Base-by-base conservation (phyloP, 345 rosid genomes). In the Abelmoschus esculentus region DNA sequence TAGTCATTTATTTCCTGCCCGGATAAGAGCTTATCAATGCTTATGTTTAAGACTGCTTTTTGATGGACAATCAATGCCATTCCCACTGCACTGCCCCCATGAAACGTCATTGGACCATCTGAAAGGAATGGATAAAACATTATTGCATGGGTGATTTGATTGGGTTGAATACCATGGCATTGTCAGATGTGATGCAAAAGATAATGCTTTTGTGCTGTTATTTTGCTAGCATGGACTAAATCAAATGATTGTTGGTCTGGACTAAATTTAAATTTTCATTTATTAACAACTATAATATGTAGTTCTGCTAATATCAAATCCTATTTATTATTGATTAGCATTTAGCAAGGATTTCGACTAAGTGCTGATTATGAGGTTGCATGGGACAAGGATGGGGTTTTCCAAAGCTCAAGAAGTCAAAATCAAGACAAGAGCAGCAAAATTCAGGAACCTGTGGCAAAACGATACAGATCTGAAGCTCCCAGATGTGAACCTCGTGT, bases 331-430 rank as follows among this genome's bases (percentile, higher is more conserved):
- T 67, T 77, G 66, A 56, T 77, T 87, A 93, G 26, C 26, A 22
- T 53, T 77, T 87, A 93, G 26, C 26, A 22, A 88, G 96, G 98
- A 57, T 83, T 95, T 46, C 32, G 86, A 71, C 49, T 88, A 80
- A 86, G 80, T 79, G 92, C 96, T 69, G 96, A 89, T 80, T 93
- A 83, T 73, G 95, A 86, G 72, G 87, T 89, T 52, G 26, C 87
- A 66, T 90, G 93, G 97, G 88, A 86, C 82, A 87, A 84, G 76
- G 88, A 85, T 72, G 88, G 86, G 73, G 82, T 83, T 78, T 93
- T 90, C 83, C 79, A 87, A 84, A 75, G 54, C 77, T 64, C 60
- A 7, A 85, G 87, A 79, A 82, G 74, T 76, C 80, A 78, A 61
- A 76, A 73, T 42, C 79, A 74, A 72, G 86, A 79, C 70, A 83